Evolutionary conservation across 768 basidiomycete species (phyloP).

Genomic region (Suillus sp.): DNA sequence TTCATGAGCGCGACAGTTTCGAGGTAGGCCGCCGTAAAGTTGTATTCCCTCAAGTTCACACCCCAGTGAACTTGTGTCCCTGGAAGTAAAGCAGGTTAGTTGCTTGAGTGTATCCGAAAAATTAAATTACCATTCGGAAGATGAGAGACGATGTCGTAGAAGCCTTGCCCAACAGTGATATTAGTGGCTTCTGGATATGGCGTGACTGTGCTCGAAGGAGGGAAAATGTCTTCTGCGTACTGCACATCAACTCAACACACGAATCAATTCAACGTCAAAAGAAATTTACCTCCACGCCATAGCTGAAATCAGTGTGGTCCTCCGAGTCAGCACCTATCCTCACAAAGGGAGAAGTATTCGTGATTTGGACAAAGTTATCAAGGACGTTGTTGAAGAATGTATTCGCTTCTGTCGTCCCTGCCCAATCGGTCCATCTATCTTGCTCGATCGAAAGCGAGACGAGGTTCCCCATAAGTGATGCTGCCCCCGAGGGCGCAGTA

Average conservation of each 20-base stretch:
- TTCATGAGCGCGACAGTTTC: slow-evolving; percentile 49
- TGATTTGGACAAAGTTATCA: slow-evolving; percentile 53
- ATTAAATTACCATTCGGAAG: slow-evolving; percentile 47
- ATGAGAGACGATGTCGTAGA: slow-evolving; percentile 53
- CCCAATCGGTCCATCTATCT: slow-evolving; percentile 73
- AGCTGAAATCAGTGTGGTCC: slow-evolving; percentile 60
- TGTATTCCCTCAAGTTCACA: slow-evolving; percentile 59
- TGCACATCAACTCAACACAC: slow-evolving; percentile 18
- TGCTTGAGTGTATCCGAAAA: background rate
- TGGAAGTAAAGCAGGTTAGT: slow-evolving; percentile 22
- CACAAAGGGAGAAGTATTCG: slow-evolving; percentile 55
- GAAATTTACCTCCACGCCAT: slow-evolving; percentile 43
- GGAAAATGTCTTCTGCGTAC: slow-evolving; percentile 53
- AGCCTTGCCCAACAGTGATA: slow-evolving; percentile 60
- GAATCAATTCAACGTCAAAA: background rate
- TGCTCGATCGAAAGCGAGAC: slow-evolving; percentile 71
- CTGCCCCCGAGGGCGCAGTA: slow-evolving; percentile 37
- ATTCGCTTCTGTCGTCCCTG: slow-evolving; percentile 52
- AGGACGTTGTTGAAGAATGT: slow-evolving; percentile 63
- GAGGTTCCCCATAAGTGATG: slow-evolving; percentile 45
- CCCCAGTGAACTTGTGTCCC: slow-evolving; percentile 70
- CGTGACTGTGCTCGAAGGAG: slow-evolving; percentile 45
- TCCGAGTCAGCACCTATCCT: slow-evolving; percentile 60
- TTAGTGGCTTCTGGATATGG: slow-evolving; percentile 70
- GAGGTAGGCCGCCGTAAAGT: slow-evolving; percentile 51